These are phyloP conservation scores for Daldinia concentrica DNA, from an alignment of 495 filamentous ascomycete genomes.

Conservation along the genomic window DNA sequence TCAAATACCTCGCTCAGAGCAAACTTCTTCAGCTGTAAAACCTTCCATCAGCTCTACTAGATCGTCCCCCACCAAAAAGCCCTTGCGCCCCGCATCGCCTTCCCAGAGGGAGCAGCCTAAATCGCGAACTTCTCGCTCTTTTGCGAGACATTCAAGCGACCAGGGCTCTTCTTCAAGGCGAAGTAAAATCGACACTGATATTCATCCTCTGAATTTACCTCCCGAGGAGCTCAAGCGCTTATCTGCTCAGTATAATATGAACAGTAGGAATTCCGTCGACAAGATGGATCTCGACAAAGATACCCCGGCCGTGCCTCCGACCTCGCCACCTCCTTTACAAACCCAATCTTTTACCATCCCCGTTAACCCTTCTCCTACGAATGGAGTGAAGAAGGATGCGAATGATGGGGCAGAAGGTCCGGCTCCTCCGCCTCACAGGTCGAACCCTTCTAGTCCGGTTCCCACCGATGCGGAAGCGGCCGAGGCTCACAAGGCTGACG, in stretches of 20 bases:
- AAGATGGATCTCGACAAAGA: constrained; percentile 87
- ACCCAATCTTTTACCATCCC: constrained; percentile 43
- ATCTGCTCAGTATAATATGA: constrained; percentile 75
- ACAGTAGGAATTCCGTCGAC: constrained; percentile 64
- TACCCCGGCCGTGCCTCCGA: constrained; percentile 57
- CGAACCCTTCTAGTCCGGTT: constrained; percentile 67
- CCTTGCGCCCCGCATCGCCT: constrained; percentile 44
- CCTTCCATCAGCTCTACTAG: constrained; percentile 31
- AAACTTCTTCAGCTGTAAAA: constrained; percentile 44
- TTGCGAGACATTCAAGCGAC: constrained; percentile 53
- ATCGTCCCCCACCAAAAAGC: constrained; percentile 42
- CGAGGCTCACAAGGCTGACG: constrained; percentile 87
- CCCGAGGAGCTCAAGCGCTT: constrained; percentile 82
- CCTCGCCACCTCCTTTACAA: constrained; percentile 55
- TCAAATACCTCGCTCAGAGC: constrained; percentile 44
- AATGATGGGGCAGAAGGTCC: constrained; percentile 63
- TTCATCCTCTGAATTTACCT: constrained; percentile 86
- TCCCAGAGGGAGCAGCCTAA: constrained; percentile 43
- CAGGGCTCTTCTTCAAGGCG: constrained; percentile 49
- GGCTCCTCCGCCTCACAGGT: constrained; percentile 81
- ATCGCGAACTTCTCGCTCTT: constrained; percentile 52
- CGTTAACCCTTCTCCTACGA: constrained; percentile 42
- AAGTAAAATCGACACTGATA: constrained; percentile 70
- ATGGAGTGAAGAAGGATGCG: constrained; percentile 49
- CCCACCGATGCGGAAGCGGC: constrained; percentile 71